These are phyloP conservation scores for Colletotrichum musicola DNA, from an alignment of 2,329 filamentous ascomycete species.

Conservation along the genomic window DNA sequence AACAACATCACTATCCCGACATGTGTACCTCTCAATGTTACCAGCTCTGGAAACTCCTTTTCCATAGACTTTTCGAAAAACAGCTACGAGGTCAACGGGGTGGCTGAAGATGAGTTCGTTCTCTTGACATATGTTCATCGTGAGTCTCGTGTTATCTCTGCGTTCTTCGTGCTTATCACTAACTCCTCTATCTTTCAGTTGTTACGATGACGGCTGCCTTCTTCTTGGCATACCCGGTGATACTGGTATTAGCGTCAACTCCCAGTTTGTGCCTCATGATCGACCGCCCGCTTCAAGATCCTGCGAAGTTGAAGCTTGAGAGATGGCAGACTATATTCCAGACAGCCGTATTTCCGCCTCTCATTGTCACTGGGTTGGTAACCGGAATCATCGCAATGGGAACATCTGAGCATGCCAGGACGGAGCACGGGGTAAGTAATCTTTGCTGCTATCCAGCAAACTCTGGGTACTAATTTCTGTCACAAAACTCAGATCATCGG, in stretches of 20 bases:
- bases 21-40: conserved; percentile 25
- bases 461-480: neutral
- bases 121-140: conserved; percentile 31
- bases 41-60: conserved; percentile 22
- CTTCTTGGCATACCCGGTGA: conserved; percentile 28
- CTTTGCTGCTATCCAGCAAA: neutral
- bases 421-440: conserved; percentile 22
- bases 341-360: conserved; percentile 7
- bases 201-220: conserved; percentile 25
- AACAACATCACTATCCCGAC: conserved; percentile 32
- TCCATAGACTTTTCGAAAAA: conserved; percentile 28
- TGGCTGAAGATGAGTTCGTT: conserved; percentile 11
- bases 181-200: neutral
- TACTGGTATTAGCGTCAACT: conserved; percentile 20
- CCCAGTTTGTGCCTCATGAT: conserved; percentile 31
- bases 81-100: conserved; percentile 18
- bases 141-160: neutral
- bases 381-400: conserved; percentile 26
- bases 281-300: conserved; percentile 24
- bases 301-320: conserved; percentile 16
- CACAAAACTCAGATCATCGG: conserved; percentile 10
- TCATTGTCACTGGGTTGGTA: neutral
- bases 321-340: conserved; percentile 29
- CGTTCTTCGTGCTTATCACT: neutral
- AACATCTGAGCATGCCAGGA: conserved; percentile 13